These are phyloP conservation scores for Exophiala sp. DNA, from an alignment of 2,329 filamentous ascomycete genomes.

Conservation along the genomic window DNA sequence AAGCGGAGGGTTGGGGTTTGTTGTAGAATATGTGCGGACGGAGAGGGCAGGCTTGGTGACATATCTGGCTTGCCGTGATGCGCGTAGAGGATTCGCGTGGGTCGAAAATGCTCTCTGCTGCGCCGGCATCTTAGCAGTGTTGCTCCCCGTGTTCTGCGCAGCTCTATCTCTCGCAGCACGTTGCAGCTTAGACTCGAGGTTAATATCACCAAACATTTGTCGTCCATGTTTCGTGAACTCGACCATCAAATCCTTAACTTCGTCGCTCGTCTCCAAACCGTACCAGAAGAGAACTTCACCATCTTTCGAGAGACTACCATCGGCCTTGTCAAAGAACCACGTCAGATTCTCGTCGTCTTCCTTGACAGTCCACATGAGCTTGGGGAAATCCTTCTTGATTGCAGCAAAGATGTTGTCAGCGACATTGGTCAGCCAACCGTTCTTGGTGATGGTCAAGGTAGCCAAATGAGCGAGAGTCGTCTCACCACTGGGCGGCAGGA, in stretches of 20 bases:
- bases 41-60: constrained; percentile 31
- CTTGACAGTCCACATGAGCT: constrained; percentile 93
- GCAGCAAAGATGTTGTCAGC: constrained; percentile 92
- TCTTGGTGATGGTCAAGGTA: constrained; percentile 88
- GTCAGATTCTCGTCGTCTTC: constrained; percentile 94
- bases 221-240: constrained; percentile 80
- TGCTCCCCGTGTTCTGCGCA: constrained; percentile 54
- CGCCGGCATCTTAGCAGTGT: constrained; percentile 44
- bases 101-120: constrained; percentile 68
- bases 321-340: constrained; percentile 97
- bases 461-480: constrained; percentile 76
- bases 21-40: constrained; percentile 47
- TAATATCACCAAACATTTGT: constrained; percentile 84
- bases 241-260: constrained; percentile 77
- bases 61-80: constrained; percentile 17
- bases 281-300: constrained; percentile 97
- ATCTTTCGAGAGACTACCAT: constrained; percentile 80
- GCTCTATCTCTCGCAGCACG: constrained; percentile 62
- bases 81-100: constrained; percentile 39
- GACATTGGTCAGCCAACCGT: constrained; percentile 90
- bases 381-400: constrained; percentile 89
- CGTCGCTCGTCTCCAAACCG: constrained; percentile 74
- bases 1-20: constrained; percentile 85
- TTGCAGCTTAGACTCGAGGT: constrained; percentile 80
- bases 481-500: constrained; percentile 65